Base-by-base conservation (phyloP, 495 filamentous ascomycete genomes). In the Usnea hakonensis region DNA sequence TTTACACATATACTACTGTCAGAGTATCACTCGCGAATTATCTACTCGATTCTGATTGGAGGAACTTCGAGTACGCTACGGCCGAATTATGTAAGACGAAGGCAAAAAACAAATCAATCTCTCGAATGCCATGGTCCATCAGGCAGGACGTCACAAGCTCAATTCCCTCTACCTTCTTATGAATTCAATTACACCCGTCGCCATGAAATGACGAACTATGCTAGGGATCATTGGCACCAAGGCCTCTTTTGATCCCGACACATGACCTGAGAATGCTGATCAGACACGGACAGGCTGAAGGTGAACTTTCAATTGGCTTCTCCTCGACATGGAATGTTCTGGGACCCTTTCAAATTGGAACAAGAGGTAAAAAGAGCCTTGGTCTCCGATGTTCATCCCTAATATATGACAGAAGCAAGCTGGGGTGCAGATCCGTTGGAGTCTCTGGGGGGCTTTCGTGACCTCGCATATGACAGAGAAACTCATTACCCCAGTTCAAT, bases 371-470 rank as follows among this genome's bases (percentile, higher is more conserved):
- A 57, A 16, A 14, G 40, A 62, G 40, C 57, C 23, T 16, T 65
- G 32, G 28, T 56, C 5, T 41, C 13, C 52, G 33, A 6, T 0
- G 53, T 23, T 37, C 35, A 46, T 53, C 48, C 57, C 40, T 62
- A 55, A 23, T 17, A 10, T 46, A 36, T n/a, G 32, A 52, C 44
- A 84, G 83, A 86, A 69, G 81, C 81, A 10, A 68, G 78, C 53
- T 85, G 83, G 83, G 81, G 82, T 41, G 80, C 83, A 36, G 82
- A 85, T 68, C 82, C 83, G 40, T 71, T 86, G 30, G 80, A 83
- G 57, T 68, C 65, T 59, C 41, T 77, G 32, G 81, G 83, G 32
- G 82, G 81, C 35, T 85, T 85, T 65, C 72, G 70, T 48, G 65
- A 67, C 40, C 66, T 83, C 40, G 60, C 68, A 16, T 77, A 73